Conservation (phyloP, 2,329 filamentous ascomycete species). For the Colletotrichum orchidophilum region DNA sequence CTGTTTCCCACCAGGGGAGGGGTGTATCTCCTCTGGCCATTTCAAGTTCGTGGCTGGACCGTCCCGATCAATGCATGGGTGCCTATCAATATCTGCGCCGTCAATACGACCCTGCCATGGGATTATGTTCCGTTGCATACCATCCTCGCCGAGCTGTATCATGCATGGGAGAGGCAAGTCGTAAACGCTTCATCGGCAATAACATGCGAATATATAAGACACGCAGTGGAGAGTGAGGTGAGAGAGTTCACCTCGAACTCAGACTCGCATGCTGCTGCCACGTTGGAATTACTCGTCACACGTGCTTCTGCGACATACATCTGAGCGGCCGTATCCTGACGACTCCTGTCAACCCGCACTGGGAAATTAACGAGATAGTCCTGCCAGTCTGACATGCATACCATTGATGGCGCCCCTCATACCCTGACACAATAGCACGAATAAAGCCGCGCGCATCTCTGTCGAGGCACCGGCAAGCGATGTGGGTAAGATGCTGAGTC, state of each 20-base stretch:
- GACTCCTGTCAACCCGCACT: neutral
- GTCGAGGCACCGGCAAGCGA: neutral
- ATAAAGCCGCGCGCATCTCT: neutral
- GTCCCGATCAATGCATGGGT: constrained; percentile 26
- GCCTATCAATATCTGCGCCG: constrained; percentile 10
- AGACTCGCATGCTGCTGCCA: neutral
- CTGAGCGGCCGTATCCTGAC: neutral
- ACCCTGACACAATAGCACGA: neutral
- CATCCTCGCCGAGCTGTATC: neutral
- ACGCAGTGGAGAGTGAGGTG: neutral
- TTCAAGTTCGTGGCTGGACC: constrained; percentile 3
- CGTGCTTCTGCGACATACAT: neutral
- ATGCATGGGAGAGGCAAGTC: neutral
- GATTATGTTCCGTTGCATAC: constrained; percentile 12
- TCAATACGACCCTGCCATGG: constrained; percentile 18
- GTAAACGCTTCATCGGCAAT: neutral
- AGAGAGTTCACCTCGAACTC: neutral
- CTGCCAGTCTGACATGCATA: constrained; percentile 25
- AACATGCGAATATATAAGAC: neutral
- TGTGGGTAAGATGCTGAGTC: constrained; percentile 21
- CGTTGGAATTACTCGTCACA: neutral
- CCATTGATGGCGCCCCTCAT: neutral
- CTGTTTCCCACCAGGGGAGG: neutral
- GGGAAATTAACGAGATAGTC: neutral
- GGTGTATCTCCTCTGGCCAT: neutral